Base-by-base conservation (phyloP, 2,329 filamentous ascomycete genomes). In the Trichophyton benhamiae region DNA sequence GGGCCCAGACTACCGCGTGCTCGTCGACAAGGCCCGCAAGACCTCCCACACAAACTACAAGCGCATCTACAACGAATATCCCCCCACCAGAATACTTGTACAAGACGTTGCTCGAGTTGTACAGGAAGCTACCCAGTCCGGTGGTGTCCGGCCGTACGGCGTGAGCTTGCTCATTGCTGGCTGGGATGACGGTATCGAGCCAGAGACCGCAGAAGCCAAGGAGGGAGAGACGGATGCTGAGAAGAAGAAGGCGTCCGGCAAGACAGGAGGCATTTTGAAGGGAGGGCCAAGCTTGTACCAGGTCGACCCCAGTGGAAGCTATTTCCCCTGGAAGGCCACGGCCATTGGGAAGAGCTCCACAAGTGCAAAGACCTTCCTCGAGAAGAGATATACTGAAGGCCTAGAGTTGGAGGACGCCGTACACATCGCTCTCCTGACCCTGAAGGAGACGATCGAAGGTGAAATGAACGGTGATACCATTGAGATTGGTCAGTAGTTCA, bases 21-120 rank as follows among this genome's bases (percentile, higher is more conserved):
- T 99, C 60, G 94, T 97, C 69, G 94, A 99, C 81, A 92, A 91
- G 77, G 94, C 94, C 69, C 91, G 94, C 73, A 99, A 97, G 78
- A 94, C 96, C 68, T 96, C 91, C 61, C 94, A 99, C 79, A 95
- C 94, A 57, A 88, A 87, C 76, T 99, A 99, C 86, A 99, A 99
- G 85, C 90, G 94, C 76, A 91, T 99, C 80, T 99, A 99, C 82
- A 99, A 99, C 79, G 94, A 99, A 80, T 99, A 99, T 80, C 94
- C 94, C n/a, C 94, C 94, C 4, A 99, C 94, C 62, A 87, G 94
- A 75, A 99, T 99, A 87, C 84, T 99, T 79, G 94, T 99, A 62
- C 94, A 99, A 78, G 94, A 99, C 72, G 91, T 99, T 62, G 94
- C 94, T 63, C 85, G 91, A 66, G 92, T 97, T 67, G 96, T 99